These are phyloP conservation scores for Heteromeles arbutifolia DNA, from an alignment of 306 rosid genomes.

Conservation along the genomic window DNA sequence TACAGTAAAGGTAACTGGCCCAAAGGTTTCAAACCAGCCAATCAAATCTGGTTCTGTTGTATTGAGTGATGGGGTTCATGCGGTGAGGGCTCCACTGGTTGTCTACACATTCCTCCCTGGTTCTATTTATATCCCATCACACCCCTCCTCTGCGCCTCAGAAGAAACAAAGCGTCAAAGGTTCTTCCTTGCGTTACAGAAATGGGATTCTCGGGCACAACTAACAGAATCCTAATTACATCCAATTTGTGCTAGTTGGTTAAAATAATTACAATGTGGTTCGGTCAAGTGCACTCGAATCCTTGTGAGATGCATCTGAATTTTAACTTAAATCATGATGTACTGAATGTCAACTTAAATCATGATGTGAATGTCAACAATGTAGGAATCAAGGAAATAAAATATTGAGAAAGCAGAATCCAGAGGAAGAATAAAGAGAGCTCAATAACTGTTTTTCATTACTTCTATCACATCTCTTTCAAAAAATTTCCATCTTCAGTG, in stretches of 20 bases:
- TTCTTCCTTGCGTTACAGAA: background rate
- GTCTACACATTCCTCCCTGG: slow-evolving; percentile 9
- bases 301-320: too few species aligned
- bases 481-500: too few species aligned
- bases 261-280: background rate
- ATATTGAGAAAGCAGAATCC: too few species aligned
- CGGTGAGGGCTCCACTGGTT: slow-evolving; percentile 20
- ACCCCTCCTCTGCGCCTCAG: background rate
- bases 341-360: too few species aligned
- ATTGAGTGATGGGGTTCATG: slow-evolving; percentile 14
- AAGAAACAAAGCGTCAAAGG: background rate
- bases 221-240: background rate
- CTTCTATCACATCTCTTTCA: too few species aligned
- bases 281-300: background rate
- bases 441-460: too few species aligned
- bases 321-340: too few species aligned
- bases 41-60: slow-evolving; percentile 23
- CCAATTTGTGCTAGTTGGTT: background rate
- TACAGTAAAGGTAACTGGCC: slow-evolving; percentile 10
- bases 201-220: background rate
- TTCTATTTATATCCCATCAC: background rate
- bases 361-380: too few species aligned
- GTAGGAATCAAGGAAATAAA: too few species aligned
- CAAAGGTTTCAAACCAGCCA: slow-evolving; percentile 12
- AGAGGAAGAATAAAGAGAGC: too few species aligned